These are phyloP conservation scores for Claviceps spartinae DNA, from an alignment of 2,329 filamentous ascomycete species.

Conservation along the genomic window DNA sequence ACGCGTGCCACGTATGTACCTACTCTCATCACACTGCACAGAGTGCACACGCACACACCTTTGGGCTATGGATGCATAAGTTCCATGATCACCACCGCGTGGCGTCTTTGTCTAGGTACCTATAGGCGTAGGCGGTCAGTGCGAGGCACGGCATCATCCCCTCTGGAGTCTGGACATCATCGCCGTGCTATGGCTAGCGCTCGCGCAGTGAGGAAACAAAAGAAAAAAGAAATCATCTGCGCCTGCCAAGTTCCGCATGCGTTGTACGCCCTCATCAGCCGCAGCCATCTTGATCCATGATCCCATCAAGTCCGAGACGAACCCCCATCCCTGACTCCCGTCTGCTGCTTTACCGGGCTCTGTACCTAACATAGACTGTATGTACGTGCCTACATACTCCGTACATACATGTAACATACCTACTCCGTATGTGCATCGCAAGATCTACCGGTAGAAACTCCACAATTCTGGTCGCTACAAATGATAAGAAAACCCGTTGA, in stretches of 20 bases:
- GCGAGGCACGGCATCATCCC: neutral
- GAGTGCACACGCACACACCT: no score
- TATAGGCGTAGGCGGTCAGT: neutral
- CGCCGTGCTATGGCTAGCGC: neutral
- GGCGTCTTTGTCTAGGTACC: slow-evolving; percentile 3
- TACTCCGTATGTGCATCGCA: no score
- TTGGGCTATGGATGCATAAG: neutral
- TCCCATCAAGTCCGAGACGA: neutral
- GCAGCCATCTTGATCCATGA: neutral
- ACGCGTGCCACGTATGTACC: no score
- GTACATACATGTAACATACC: no score
- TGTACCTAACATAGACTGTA: neutral
- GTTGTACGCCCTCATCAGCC: neutral
- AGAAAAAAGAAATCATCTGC: no score
- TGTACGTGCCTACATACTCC: no score
- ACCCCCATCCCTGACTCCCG: neutral
- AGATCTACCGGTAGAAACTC: no score
- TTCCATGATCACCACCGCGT: neutral
- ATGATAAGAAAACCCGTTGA: no score
- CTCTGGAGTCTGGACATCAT: neutral
- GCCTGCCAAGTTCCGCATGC: neutral
- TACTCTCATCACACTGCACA: no score
- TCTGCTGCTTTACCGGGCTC: neutral
- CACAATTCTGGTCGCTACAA: no score
- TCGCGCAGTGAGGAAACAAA: neutral